Percentiles rank a stretch among this genome's conserved stretches.
These are phyloP conservation scores for Pythium oligandrum DNA, from an alignment of 352 stramenopile genomes.

Conservation along the genomic window DNA sequence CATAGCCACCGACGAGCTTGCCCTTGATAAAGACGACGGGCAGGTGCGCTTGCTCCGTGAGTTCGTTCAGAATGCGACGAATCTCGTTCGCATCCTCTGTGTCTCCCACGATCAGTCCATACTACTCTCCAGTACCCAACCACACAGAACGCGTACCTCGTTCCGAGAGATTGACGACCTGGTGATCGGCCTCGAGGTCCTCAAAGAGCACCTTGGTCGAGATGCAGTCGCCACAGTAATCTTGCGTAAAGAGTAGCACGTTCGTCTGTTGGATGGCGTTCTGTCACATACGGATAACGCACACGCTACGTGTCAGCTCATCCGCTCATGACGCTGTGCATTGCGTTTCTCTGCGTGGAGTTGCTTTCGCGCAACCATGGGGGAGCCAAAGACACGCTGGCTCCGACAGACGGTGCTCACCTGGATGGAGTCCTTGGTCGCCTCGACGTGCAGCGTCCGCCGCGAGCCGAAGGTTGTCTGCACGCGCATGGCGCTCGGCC, in stretches of 20 bases:
- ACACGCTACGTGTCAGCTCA: too few species aligned
- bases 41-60: slow-evolving; percentile 81
- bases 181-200: slow-evolving; percentile 15
- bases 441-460: too few species aligned
- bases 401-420: too few species aligned
- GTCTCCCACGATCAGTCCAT: neutral
- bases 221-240: slow-evolving; percentile 8
- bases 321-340: too few species aligned
- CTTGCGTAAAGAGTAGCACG: slow-evolving; percentile 6
- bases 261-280: neutral
- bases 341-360: too few species aligned
- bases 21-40: slow-evolving; percentile 91
- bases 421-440: too few species aligned
- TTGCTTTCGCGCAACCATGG: too few species aligned
- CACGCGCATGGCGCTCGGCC: too few species aligned
- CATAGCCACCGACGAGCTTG: slow-evolving; percentile 81
- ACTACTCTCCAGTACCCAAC: slow-evolving; percentile 1
- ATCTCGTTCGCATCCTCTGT: slow-evolving; percentile 24
- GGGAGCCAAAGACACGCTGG: too few species aligned
- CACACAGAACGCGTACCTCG: slow-evolving; percentile 6
- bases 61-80: slow-evolving; percentile 51
- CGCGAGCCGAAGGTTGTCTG: too few species aligned
- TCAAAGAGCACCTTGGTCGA: slow-evolving; percentile 51
- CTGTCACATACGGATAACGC: too few species aligned
- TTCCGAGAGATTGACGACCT: slow-evolving; percentile 15